phyloP scores from a whole-genome alignment of 2,329 filamentous ascomycete species.

The Fusarium guadeloupense region DNA sequence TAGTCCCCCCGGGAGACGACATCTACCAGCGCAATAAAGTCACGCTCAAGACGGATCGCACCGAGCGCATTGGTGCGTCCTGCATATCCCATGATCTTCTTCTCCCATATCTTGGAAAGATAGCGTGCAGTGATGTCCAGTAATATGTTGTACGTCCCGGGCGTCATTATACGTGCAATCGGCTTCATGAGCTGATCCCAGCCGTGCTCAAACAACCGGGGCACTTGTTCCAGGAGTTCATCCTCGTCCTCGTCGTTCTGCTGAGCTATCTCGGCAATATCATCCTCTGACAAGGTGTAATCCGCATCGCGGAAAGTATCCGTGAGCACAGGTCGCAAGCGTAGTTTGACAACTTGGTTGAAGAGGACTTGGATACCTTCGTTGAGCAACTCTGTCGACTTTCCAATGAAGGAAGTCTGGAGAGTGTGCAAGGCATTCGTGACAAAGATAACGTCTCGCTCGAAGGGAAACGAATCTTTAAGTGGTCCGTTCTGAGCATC shows the following conservation, averaged over 20 bases:
- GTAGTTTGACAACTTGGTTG: slow-evolving; percentile 84
- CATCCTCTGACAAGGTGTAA: slow-evolving; percentile 75
- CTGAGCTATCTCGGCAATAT: slow-evolving; percentile 64
- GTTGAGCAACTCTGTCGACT: slow-evolving; percentile 81
- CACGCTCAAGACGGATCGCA: slow-evolving; percentile 83
- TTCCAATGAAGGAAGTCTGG: slow-evolving; percentile 75
- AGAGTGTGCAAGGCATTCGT: slow-evolving; percentile 73
- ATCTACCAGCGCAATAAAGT: slow-evolving; percentile 79
- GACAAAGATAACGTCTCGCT: slow-evolving; percentile 76
- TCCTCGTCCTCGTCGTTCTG: slow-evolving; percentile 64
- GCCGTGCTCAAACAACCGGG: slow-evolving; percentile 80
- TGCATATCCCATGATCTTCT: slow-evolving; percentile 82
- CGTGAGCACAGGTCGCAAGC: slow-evolving; percentile 82
- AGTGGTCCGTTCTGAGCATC: slow-evolving; percentile 57
- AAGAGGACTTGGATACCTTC: slow-evolving; percentile 90
- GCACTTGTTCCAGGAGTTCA: slow-evolving; percentile 72
- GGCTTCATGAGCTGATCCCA: slow-evolving; percentile 90
- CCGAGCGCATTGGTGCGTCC: slow-evolving; percentile 84
- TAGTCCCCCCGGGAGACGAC: slow-evolving; percentile 77
- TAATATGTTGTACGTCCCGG: slow-evolving; percentile 78
- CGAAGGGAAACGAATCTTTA: slow-evolving; percentile 79
- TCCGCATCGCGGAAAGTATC: slow-evolving; percentile 94
- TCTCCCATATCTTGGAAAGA: slow-evolving; percentile 83
- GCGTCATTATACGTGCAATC: slow-evolving; percentile 83
- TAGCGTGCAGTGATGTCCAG: slow-evolving; percentile 78